Conservation (phyloP, 768 basidiomycete species). For the Pleurotus giganteus region DNA sequence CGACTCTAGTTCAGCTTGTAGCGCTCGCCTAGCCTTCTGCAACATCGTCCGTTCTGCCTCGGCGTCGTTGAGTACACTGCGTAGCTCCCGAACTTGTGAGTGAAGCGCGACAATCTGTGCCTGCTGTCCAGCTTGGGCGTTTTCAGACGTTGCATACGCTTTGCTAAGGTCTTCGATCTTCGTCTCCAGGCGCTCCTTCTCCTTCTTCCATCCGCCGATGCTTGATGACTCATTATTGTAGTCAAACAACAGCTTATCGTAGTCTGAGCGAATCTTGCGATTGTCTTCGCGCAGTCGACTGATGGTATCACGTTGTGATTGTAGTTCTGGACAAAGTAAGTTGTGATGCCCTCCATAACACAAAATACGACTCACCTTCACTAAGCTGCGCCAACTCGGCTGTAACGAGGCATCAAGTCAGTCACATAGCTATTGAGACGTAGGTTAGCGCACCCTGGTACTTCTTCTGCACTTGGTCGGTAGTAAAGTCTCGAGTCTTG, state of each 20-base stretch:
- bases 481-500: slow-evolving; percentile 73
- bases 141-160: slow-evolving; percentile 71
- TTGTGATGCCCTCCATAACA: slow-evolving; percentile 4
- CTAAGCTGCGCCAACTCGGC: slow-evolving; percentile 78
- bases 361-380: slow-evolving; percentile 50
- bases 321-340: slow-evolving; percentile 49
- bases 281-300: slow-evolving; percentile 79
- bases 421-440: neutral
- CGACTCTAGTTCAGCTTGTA: slow-evolving; percentile 78
- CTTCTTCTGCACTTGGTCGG: slow-evolving; percentile 81
- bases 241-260: slow-evolving; percentile 70
- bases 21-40: slow-evolving; percentile 76
- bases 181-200: slow-evolving; percentile 82
- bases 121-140: slow-evolving; percentile 78
- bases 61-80: slow-evolving; percentile 78
- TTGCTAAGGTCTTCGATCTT: slow-evolving; percentile 75
- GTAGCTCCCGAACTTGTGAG: slow-evolving; percentile 82
- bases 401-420: slow-evolving; percentile 20
- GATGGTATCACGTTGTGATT: slow-evolving; percentile 73
- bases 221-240: slow-evolving; percentile 79
- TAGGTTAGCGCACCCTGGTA: slow-evolving; percentile 64
- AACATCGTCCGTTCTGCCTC: slow-evolving; percentile 78
- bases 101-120: slow-evolving; percentile 80
- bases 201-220: slow-evolving; percentile 81
- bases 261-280: slow-evolving; percentile 72